Percentiles rank a stretch among this genome's conserved stretches.
Conservation (phyloP, 257 asterid species). For the Solanum chmielewskii region DNA sequence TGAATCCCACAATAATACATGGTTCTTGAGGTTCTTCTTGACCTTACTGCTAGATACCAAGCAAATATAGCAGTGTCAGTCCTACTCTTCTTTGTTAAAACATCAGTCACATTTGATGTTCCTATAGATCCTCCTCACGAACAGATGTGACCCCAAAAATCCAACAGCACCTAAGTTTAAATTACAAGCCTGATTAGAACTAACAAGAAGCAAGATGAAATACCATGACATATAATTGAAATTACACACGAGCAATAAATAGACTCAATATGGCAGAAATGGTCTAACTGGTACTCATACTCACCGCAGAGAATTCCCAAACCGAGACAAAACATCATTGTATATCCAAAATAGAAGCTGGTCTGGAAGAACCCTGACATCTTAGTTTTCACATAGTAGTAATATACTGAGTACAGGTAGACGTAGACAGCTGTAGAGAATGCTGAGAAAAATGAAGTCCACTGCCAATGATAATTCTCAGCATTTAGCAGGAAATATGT, state of each 20-base stretch:
- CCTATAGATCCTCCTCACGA: conserved; percentile 91
- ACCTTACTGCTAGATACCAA: background rate
- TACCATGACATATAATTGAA: background rate
- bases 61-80: background rate
- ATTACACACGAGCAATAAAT: background rate
- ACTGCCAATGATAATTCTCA: conserved; percentile 70
- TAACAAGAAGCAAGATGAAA: background rate
- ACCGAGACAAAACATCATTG: conserved; percentile 64
- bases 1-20: background rate
- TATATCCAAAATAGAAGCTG: conserved; percentile 60
- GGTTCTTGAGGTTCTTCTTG: conserved; percentile 4
- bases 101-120: conserved; percentile 86
- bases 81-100: background rate
- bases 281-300: conserved; percentile 8
- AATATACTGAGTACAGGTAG: conserved; percentile 47
- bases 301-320: conserved; percentile 71
- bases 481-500: conserved; percentile 60
- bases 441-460: conserved; percentile 68
- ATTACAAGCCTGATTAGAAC: background rate
- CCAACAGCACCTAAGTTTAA: conserved; percentile 74
- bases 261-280: background rate
- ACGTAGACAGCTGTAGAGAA: conserved; percentile 53
- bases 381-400: conserved; percentile 53
- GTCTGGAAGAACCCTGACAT: conserved; percentile 68
- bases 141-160: conserved; percentile 77